phyloP scores from a whole-genome alignment of 495 filamentous ascomycete genomes.

The Amniculicola lignicola region DNA sequence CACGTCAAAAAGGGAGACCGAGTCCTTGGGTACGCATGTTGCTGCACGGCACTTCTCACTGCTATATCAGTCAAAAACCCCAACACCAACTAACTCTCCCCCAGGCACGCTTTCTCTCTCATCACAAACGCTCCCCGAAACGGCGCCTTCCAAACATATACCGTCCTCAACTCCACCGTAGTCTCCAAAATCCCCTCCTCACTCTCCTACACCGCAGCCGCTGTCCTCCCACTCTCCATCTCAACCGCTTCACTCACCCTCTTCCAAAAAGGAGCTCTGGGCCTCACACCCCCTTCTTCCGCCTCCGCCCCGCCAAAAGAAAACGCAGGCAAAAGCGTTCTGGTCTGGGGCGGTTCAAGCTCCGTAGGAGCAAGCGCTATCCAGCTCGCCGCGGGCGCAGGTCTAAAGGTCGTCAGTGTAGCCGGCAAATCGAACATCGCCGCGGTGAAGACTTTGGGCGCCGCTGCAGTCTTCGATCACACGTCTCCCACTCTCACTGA shows the following conservation, averaged over 20 bases:
- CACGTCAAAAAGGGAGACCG: slow-evolving; percentile 48
- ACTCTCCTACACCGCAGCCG: slow-evolving; percentile 48
- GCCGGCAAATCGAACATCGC: slow-evolving; percentile 54
- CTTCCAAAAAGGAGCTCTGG: slow-evolving; percentile 47
- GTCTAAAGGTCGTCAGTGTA: slow-evolving; percentile 58
- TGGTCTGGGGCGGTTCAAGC: slow-evolving; percentile 61
- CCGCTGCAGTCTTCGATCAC: slow-evolving; percentile 59
- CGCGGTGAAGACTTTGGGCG: slow-evolving; percentile 53
- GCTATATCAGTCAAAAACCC: neutral
- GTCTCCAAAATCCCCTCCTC: slow-evolving; percentile 48
- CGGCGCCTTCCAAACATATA: slow-evolving; percentile 52
- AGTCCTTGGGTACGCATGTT: slow-evolving; percentile 39
- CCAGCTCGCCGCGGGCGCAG: slow-evolving; percentile 58
- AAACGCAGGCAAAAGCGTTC: slow-evolving; percentile 42
- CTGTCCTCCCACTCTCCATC: slow-evolving; percentile 54
- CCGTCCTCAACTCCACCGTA: slow-evolving; percentile 39
- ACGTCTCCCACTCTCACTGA: slow-evolving; percentile 39
- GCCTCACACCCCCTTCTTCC: slow-evolving; percentile 41
- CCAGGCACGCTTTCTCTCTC: slow-evolving; percentile 38
- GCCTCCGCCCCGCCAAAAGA: slow-evolving; percentile 27
- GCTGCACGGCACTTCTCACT: neutral
- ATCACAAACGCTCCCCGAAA: slow-evolving; percentile 31
- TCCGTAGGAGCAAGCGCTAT: slow-evolving; percentile 60
- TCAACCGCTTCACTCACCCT: slow-evolving; percentile 54
- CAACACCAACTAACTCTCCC: neutral